These are phyloP conservation scores for Cutaneotrichosporon mucoides DNA, from an alignment of 1,284 basidiomycete species.

Conservation along the genomic window DNA sequence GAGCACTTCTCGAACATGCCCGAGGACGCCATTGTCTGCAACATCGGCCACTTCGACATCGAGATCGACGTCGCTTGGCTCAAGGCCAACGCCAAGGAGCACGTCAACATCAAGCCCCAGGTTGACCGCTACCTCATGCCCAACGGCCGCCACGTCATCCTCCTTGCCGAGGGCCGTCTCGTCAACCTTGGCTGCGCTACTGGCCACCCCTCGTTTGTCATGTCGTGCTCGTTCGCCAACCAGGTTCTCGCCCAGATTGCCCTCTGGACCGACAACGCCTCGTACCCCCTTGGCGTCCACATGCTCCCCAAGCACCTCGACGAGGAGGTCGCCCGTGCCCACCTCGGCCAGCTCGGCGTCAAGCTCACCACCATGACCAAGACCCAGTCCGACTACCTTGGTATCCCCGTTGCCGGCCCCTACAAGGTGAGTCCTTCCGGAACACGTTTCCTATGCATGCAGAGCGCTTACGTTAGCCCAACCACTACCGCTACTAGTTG, in stretches of 20 bases:
- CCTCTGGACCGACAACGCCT: slow-evolving; percentile 73
- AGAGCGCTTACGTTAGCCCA: background rate
- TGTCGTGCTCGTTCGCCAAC: slow-evolving; percentile 99
- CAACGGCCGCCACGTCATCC: slow-evolving; percentile 87
- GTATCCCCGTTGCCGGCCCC: slow-evolving; percentile 81
- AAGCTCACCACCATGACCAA: slow-evolving; percentile 80
- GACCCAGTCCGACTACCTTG: slow-evolving; percentile 86
- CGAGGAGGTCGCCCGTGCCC: slow-evolving; percentile 96
- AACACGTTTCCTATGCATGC: background rate
- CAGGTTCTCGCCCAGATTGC: slow-evolving; percentile 98
- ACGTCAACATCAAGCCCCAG: slow-evolving; percentile 96
- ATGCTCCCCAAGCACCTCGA: slow-evolving; percentile 96
- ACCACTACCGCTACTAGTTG: slow-evolving; percentile 7
- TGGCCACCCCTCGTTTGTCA: slow-evolving; percentile 87
- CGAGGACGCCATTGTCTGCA: slow-evolving; percentile 92
- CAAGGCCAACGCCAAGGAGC: slow-evolving; percentile 83
- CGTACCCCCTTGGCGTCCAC: slow-evolving; percentile 89
- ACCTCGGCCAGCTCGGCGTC: slow-evolving; percentile 85
- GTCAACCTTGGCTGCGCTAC: slow-evolving; percentile 94
- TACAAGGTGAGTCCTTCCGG: slow-evolving; percentile 62
- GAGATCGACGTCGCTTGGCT: slow-evolving; percentile 99
- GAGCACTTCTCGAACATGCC: slow-evolving; percentile 93
- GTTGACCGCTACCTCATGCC: slow-evolving; percentile 96
- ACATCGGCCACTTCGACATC: slow-evolving; percentile 97
- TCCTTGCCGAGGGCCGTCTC: slow-evolving; percentile 96